Evolutionary conservation across 805 yeast genomes (phyloP).

Genomic region (Metschnikowia bowlesiae): DNA sequence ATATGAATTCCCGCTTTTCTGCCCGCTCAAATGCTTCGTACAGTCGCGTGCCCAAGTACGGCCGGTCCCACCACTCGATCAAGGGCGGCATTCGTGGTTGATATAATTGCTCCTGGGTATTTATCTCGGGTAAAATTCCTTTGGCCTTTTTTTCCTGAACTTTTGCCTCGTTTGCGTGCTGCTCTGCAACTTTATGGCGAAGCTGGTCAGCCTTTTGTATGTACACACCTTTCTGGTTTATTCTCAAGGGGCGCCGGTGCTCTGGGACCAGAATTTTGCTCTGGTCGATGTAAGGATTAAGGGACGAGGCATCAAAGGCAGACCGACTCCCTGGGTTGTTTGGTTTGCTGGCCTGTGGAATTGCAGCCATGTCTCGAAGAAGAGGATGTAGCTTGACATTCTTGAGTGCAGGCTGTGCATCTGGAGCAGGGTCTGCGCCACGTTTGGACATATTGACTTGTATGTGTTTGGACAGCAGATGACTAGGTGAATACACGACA

Average conservation of each 20-base stretch:
- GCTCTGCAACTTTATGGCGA: constrained; percentile 31
- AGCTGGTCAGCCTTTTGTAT: constrained; percentile 49
- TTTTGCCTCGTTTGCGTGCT: constrained; percentile 21
- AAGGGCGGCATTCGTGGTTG: constrained; percentile 50
- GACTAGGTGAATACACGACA: no score
- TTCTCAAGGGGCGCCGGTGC: constrained; percentile 37
- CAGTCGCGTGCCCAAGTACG: constrained; percentile 40
- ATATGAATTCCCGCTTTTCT: constrained; percentile 19
- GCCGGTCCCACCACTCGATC: constrained; percentile 89
- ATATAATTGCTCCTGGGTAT: constrained; percentile 54
- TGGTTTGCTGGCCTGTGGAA: constrained; percentile 27
- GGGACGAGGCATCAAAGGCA: constrained; percentile 30
- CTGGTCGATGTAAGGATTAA: constrained; percentile 39
- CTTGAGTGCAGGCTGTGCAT: neutral
- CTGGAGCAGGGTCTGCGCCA: neutral
- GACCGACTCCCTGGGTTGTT: constrained; percentile 25
- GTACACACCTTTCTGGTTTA: constrained; percentile 63
- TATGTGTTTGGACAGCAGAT: no score
- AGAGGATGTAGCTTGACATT: constrained; percentile 31
- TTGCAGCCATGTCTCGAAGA: constrained; percentile 23
- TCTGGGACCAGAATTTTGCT: constrained; percentile 7
- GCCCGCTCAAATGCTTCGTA: constrained; percentile 33
- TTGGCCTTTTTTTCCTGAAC: constrained; percentile 30
- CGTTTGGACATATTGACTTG: neutral
- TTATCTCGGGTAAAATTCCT: constrained; percentile 49